These are phyloP conservation scores for Hemileia vastatrix DNA, from an alignment of 1,284 basidiomycete species.

Conservation along the genomic window DNA sequence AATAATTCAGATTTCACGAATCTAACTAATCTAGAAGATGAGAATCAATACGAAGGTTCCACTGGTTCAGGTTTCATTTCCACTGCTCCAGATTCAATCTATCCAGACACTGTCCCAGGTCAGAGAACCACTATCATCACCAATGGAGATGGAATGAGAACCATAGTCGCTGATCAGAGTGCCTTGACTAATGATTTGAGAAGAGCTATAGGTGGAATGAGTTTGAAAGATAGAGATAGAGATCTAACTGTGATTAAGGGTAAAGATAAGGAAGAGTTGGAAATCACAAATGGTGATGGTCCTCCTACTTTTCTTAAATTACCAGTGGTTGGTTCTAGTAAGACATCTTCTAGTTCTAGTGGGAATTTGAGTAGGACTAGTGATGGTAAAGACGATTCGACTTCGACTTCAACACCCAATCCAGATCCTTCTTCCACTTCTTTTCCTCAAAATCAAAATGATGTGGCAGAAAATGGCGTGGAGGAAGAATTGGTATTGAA, in stretches of 20 bases:
- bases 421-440: no score
- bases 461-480: no score
- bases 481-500: no score
- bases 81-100: slow-evolving; percentile 27
- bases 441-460: no score
- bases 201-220: slow-evolving; percentile 35
- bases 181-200: slow-evolving; percentile 36
- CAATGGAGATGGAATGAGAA: neutral
- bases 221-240: slow-evolving; percentile 17
- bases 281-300: no score
- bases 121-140: slow-evolving; percentile 26
- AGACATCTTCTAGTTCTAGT: no score
- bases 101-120: slow-evolving; percentile 33
- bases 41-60: slow-evolving; percentile 30
- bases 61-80: slow-evolving; percentile 23
- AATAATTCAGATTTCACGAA: slow-evolving; percentile 8
- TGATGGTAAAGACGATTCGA: no score
- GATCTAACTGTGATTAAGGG: neutral
- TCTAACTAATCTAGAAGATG: neutral
- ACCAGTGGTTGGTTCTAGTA: no score
- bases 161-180: slow-evolving; percentile 20
- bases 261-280: neutral
- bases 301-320: no score
- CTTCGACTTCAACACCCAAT: no score
- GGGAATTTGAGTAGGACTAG: no score